Conservation (phyloP, 2,329 filamentous ascomycete species). For the Hymenoscyphus repandus region DNA sequence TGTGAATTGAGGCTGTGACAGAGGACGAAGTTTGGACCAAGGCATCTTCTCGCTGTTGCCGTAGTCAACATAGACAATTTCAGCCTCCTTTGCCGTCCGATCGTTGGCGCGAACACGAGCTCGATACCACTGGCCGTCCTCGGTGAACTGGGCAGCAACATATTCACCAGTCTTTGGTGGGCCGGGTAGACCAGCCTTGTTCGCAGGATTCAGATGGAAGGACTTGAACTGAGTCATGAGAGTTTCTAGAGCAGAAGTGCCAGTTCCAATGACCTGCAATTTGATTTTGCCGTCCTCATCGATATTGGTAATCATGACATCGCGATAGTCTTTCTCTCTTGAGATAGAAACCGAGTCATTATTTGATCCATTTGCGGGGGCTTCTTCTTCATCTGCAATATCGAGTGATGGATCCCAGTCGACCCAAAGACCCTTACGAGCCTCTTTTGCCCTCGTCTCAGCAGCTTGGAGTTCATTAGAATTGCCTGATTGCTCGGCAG, state of each 20-base stretch:
- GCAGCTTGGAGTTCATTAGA: slow-evolving; percentile 81
- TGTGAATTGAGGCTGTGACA: slow-evolving; percentile 74
- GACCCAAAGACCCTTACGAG: slow-evolving; percentile 82
- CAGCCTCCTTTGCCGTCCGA: slow-evolving; percentile 78
- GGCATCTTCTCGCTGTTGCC: slow-evolving; percentile 87
- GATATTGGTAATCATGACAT: slow-evolving; percentile 87
- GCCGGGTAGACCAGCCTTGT: slow-evolving; percentile 66
- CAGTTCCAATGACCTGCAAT: slow-evolving; percentile 82
- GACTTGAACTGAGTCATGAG: slow-evolving; percentile 88
- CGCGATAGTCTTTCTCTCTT: slow-evolving; percentile 81
- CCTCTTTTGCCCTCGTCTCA: slow-evolving; percentile 85
- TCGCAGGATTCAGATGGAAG: slow-evolving; percentile 82
- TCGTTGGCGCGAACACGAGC: slow-evolving; percentile 89
- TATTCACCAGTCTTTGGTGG: slow-evolving; percentile 87
- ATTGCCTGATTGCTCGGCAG: slow-evolving; percentile 91
- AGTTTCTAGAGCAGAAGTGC: slow-evolving; percentile 77
- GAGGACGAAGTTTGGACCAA: slow-evolving; percentile 77
- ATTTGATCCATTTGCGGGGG: slow-evolving; percentile 46
- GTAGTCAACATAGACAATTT: slow-evolving; percentile 93
- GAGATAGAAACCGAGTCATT: slow-evolving; percentile 49
- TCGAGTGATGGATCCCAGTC: slow-evolving; percentile 92
- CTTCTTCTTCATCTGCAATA: slow-evolving; percentile 45
- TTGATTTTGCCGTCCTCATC: slow-evolving; percentile 79
- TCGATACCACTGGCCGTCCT: slow-evolving; percentile 91
- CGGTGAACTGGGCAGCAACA: slow-evolving; percentile 85